A percentile compares a stretch with the other conserved stretches of the same genome.
Conservation (phyloP, 2,329 filamentous ascomycete genomes). For the Claviceps paspali region DNA sequence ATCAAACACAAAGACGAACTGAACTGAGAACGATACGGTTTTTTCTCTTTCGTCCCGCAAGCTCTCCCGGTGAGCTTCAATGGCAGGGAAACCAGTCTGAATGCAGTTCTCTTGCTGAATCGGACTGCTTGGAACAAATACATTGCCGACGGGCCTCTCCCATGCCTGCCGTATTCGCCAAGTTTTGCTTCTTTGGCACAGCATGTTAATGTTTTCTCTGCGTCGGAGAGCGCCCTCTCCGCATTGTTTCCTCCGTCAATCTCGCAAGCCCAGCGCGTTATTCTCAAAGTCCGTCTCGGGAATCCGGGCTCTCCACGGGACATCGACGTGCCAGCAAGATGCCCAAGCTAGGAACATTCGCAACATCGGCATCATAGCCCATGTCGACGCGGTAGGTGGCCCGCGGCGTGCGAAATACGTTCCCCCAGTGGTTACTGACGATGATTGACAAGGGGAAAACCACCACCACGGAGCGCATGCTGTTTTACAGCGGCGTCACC, state of each 20-base stretch:
- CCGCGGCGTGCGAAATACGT: too few species aligned
- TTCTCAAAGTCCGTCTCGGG: neutral
- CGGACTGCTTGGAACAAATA: neutral
- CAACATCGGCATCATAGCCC: constrained; percentile 97
- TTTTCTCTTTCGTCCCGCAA: neutral
- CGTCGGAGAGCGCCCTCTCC: constrained; percentile 5
- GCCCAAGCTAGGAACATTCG: constrained; percentile 42
- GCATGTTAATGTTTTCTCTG: constrained; percentile 8
- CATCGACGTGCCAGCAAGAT: constrained; percentile 11
- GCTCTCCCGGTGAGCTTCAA: neutral
- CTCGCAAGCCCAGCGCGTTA: neutral
- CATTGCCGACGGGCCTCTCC: too few species aligned
- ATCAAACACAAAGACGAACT: too few species aligned
- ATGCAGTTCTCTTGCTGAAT: neutral
- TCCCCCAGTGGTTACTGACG: too few species aligned
- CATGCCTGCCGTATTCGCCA: too few species aligned
- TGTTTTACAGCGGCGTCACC: constrained; percentile 88
- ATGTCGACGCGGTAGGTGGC: constrained; percentile 68
- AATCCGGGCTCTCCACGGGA: constrained; percentile 1
- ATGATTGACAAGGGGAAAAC: constrained; percentile 64
- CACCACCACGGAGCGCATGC: constrained; percentile 96
- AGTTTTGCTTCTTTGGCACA: neutral
- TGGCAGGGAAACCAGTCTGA: neutral
- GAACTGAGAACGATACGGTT: too few species aligned
- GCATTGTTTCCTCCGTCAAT: neutral